phyloP scores from a whole-genome alignment of 2,329 filamentous ascomycete species.

The Xylariomycetidae sp. region DNA sequence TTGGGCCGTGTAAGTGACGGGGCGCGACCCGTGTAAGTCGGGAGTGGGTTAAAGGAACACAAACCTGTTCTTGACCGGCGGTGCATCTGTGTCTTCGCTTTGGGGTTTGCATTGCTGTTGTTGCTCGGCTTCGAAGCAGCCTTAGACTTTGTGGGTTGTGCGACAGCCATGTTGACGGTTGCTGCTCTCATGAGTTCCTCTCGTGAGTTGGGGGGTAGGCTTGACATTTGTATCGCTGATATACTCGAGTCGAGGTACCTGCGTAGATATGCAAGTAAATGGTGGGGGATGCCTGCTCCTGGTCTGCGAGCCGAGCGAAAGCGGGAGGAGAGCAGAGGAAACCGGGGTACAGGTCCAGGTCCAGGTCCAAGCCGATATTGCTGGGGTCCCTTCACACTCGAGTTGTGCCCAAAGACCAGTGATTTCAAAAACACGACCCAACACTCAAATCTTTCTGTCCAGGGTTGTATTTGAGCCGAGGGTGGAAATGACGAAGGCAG shows the following conservation, averaged over 20 bases:
- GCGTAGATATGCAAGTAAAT: conserved; percentile 32
- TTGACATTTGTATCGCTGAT: conserved; percentile 63
- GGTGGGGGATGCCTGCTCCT: conserved; percentile 25
- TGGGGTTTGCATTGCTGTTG: conserved; percentile 50
- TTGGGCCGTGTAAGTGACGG: conserved; percentile 14
- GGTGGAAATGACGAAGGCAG: too few relatives aligned
- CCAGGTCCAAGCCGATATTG: conserved; percentile 25
- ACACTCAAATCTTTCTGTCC: conserved; percentile 19
- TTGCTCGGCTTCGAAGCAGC: conserved; percentile 47
- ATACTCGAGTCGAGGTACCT: conserved; percentile 35
- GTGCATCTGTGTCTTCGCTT: conserved; percentile 81
- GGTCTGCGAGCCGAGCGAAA: conserved; percentile 35
- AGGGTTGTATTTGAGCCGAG: too few relatives aligned
- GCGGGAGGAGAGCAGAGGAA: conserved; percentile 32
- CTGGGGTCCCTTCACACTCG: conserved; percentile 22
- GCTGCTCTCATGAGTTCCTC: conserved; percentile 45
- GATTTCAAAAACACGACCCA: conserved; percentile 27
- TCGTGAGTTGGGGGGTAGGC: conserved; percentile 57
- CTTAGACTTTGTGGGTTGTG: conserved; percentile 56
- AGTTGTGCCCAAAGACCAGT: conserved; percentile 28
- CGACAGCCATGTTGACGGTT: conserved; percentile 57
- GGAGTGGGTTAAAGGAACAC: conserved; percentile 32
- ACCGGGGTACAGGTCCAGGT: conserved; percentile 30
- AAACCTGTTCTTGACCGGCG: conserved; percentile 90
- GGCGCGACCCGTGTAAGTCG: conserved; percentile 11